Base-by-base conservation (phyloP, 192 early-diverging fungal genomes). In the Gigaspora rosea region DNA sequence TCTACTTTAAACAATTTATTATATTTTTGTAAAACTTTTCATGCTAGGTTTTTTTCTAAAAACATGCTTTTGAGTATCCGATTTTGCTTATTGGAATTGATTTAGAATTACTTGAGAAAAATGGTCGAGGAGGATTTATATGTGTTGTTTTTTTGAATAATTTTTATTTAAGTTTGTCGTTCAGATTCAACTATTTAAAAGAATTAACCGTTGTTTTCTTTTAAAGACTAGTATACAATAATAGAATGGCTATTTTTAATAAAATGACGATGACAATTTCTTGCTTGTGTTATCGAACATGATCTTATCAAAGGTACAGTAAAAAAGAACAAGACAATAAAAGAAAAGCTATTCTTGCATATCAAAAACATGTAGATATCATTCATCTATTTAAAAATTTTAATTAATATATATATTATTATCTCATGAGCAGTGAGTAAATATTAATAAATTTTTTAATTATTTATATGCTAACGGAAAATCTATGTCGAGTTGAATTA, bases 1-100 rank as follows among this genome's bases (percentile, higher is more conserved):
- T 47, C 33, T 13, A 50, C 2, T 2, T 32, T 69, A 61, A 9
- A 58, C 16, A 47, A 3, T 22, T 57, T 32, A 68, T 59, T 56
- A 33, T 79, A 66, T 68, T 64, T 67, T 69, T 75, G 59, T 32
- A n/a, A 52, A 58, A 90, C 88, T 8, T 61, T 32, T 41, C 88
- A 90, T 77, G 56, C 77, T 7, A 82, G 88, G 13, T 79, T 83
- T 71, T n/a, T 59, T 47, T 88, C 88, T 10, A 77, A 8, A 47
- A 61, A 1, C 87, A 89, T 77, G 32, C 77, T 8, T 90, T 90
- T 76, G n/a, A 62, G 35, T 90, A 90, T 65, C 85, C 88, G 4
- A 59, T 90, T 15, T 76, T 89, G 33, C 88, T 88, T 79, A 78
- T 89, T 49, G 69, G 66, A 49, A 78, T 82, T 20, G 63, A 79